A percentile compares a stretch with the other conserved stretches of the same genome.
phyloP scores from a whole-genome alignment of 2,329 filamentous ascomycete species.

The Aurifilum marmelostoma region DNA sequence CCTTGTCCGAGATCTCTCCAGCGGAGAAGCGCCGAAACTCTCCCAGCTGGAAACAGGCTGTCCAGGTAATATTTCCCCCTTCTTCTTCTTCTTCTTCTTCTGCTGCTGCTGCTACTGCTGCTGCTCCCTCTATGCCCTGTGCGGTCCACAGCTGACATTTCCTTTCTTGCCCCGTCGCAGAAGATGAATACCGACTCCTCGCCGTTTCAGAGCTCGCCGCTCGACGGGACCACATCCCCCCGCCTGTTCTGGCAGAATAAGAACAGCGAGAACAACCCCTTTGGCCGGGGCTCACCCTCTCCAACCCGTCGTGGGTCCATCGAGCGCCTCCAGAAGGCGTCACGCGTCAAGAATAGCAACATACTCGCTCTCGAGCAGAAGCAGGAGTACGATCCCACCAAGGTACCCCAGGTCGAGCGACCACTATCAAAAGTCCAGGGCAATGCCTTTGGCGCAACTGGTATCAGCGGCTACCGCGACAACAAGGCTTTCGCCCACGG shows the following conservation, averaged over 20 bases:
- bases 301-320: conserved; percentile 86
- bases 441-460: conserved; percentile 67
- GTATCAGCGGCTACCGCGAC: conserved; percentile 56
- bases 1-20: conserved; percentile 86
- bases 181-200: conserved; percentile 78
- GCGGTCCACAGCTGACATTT: not conserved
- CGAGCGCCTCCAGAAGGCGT: conserved; percentile 91
- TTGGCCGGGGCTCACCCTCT: conserved; percentile 64
- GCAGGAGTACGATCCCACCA: conserved; percentile 86
- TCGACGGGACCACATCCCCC: conserved; percentile 70
- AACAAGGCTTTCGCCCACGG: conserved; percentile 51
- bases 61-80: conserved; percentile 63
- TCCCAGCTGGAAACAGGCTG: conserved; percentile 80
- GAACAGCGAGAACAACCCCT: conserved; percentile 71
- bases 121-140: conserved; percentile 34
- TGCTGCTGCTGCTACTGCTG: no score
- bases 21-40: conserved; percentile 89
- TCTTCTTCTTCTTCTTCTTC: no score
- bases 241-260: conserved; percentile 89
- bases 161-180: conserved; percentile 41
- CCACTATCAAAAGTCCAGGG: conserved; percentile 77
- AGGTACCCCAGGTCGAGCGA: conserved; percentile 77
- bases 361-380: conserved; percentile 94
- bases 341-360: conserved; percentile 96
- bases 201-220: conserved; percentile 83